Evolutionary conservation across 495 filamentous ascomycete species (phyloP).

Genomic region (Aspergillus incahuasiensis): DNA sequence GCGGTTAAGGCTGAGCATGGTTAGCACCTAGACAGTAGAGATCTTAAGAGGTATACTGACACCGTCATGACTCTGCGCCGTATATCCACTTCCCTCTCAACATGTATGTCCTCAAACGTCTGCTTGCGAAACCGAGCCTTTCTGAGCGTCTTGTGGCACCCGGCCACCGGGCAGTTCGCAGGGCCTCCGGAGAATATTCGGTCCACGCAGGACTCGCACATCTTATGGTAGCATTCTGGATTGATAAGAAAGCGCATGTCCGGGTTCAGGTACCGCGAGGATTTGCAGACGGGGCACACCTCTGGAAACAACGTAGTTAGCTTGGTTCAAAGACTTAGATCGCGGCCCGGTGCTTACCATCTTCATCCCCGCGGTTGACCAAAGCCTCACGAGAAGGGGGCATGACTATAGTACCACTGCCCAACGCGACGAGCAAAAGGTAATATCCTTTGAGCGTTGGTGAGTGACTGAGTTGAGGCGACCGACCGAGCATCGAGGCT

Average conservation of each 20-base stretch:
- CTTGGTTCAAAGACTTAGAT: neutral
- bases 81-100: conserved; percentile 95
- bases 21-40: neutral
- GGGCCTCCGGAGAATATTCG: conserved; percentile 90
- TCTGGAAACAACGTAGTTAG: conserved; percentile 46
- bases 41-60: conserved; percentile 25
- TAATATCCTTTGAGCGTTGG: neutral
- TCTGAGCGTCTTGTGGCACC: conserved; percentile 78
- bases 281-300: conserved; percentile 96
- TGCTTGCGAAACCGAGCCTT: conserved; percentile 77
- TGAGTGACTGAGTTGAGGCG: neutral
- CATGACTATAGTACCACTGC: conserved; percentile 21
- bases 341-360: conserved; percentile 35
- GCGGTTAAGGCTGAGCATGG: conserved; percentile 62
- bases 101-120: conserved; percentile 83
- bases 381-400: conserved; percentile 30
- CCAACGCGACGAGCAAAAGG: conserved; percentile 7
- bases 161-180: conserved; percentile 82
- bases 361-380: conserved; percentile 43
- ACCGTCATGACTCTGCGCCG: conserved; percentile 72
- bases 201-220: conserved; percentile 93
- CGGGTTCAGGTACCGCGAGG: conserved; percentile 87
- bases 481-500: neutral
- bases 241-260: conserved; percentile 94
- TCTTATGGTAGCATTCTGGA: conserved; percentile 97